Percentiles rank a stretch among this genome's conserved stretches.
Conservation (phyloP, 495 filamentous ascomycete species). For the Daldinia decipiens region DNA sequence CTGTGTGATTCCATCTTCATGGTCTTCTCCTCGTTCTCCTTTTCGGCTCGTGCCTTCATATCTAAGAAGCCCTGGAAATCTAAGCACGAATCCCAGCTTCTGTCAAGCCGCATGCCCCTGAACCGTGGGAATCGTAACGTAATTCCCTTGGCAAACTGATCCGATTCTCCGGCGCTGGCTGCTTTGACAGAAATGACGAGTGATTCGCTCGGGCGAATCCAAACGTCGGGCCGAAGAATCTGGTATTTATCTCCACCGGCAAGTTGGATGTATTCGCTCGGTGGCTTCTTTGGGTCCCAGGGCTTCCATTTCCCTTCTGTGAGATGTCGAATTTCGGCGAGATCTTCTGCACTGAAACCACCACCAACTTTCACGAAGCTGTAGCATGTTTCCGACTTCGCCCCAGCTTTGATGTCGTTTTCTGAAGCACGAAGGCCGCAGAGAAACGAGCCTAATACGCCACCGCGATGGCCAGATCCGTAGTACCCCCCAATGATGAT, state of each 20-base stretch:
- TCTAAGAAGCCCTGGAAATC: constrained; percentile 79
- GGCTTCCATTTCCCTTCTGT: constrained; percentile 92
- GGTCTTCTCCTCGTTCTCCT: constrained; percentile 72
- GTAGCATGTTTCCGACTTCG: constrained; percentile 77
- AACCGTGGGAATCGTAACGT: constrained; percentile 95
- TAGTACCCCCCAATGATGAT: constrained; percentile 93
- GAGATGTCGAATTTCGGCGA: constrained; percentile 78
- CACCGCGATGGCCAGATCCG: constrained; percentile 85
- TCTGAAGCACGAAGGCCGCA: constrained; percentile 85
- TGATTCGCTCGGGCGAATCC: constrained; percentile 91
- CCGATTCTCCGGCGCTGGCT: constrained; percentile 77
- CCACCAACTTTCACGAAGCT: constrained; percentile 98
- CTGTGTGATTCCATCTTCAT: constrained; percentile 84
- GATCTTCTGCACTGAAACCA: constrained; percentile 87
- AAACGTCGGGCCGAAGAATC: constrained; percentile 85
- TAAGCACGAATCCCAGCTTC: constrained; percentile 82
- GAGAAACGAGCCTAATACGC: constrained; percentile 82
- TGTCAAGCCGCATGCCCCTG: constrained; percentile 81
- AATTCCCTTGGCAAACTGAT: constrained; percentile 77
- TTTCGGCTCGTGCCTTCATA: constrained; percentile 75
- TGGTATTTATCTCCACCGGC: constrained; percentile 77
- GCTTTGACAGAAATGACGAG: constrained; percentile 91
- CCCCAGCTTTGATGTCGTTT: constrained; percentile 63
- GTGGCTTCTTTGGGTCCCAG: constrained; percentile 84
- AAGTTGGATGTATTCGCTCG: constrained; percentile 81